A percentile compares a stretch with the other conserved stretches of the same genome.
Conservation (phyloP, 2,329 filamentous ascomycete genomes). For the Arthrinium phaeospermum region DNA sequence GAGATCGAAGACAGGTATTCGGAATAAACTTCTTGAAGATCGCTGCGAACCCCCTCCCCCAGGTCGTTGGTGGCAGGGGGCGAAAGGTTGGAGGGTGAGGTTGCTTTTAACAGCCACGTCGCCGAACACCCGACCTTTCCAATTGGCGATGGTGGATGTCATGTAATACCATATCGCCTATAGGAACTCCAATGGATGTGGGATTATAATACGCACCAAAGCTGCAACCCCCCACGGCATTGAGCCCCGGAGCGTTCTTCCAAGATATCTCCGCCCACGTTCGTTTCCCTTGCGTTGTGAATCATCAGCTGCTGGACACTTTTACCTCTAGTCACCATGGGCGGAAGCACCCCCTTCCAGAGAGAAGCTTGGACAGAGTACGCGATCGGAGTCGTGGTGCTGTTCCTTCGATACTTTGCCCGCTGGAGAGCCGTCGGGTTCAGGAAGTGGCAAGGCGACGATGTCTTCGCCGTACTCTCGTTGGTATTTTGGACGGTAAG, state of each 20-base stretch:
- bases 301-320: not conserved
- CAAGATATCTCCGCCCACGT: not conserved
- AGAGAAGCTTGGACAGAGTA: conserved; percentile 52
- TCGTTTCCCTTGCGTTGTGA: not conserved
- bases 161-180: not conserved
- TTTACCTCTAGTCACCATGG: conserved; percentile 18
- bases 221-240: not conserved
- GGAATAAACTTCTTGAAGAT: not conserved
- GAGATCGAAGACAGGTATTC: not conserved
- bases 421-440: conserved; percentile 46
- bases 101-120: conserved; percentile 9
- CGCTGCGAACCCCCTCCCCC: not conserved
- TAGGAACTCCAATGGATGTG: not conserved
- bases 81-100: not conserved
- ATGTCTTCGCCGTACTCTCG: conserved; percentile 45
- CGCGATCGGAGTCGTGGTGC: conserved; percentile 42
- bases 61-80: not conserved
- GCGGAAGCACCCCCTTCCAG: conserved; percentile 46
- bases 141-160: not conserved
- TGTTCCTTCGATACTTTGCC: conserved; percentile 46
- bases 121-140: not conserved
- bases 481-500: conserved; percentile 47
- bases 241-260: not conserved
- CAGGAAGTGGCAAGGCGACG: conserved; percentile 49
- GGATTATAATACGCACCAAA: not conserved